Base-by-base conservation (phyloP, 2,329 filamentous ascomycete species). In the Zymoseptoria brevis region DNA sequence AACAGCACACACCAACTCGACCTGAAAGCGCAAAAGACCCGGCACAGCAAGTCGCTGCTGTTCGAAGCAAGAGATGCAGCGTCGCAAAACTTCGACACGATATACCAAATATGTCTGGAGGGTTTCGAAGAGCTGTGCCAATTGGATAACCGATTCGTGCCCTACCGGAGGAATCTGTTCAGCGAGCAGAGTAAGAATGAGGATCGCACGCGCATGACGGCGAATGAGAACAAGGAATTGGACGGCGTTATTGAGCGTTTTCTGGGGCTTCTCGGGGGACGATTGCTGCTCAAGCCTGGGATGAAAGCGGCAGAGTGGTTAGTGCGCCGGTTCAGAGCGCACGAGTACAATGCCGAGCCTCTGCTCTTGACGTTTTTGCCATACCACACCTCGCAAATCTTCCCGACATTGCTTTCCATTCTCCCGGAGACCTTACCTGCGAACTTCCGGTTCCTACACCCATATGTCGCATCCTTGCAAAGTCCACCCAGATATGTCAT, bases 271-370 rank as follows among this genome's bases (percentile, higher is more conserved):
- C 85, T 88, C 9, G 88, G 89, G 21, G 85, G 86, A 24, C 83
- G 88, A 49, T 73, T 99, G 65, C 81, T 93, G 63, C 79, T 99
- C 30, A 91, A 87, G 77, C 93, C 94, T 49, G 90, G 90, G 0
- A 84, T 96, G 57, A 96, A 95, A 75, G 86, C 92, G 16, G 81
- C 97, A 45, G 95, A 99, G 77, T 99, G 94, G 94, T 81, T 99
- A 53, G 83, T 99, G 57, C 82, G 94, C 69, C 83, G 93, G 69
- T 99, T 97, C 71, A 95, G 92, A 67, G 85, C 96, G 55, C 94
- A 99, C 72, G 90, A 97, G 73, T 87, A 91, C 75, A 97, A 96
- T 74, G 93, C 90, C 3, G 79, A 83, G 3, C 82, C 82, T 35
- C 77, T 96, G 13, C 79, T 97, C 50, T 82, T 92, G 65, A 89